Evolutionary conservation across 163 green algal genomes (phyloP), one percentile per base, ranked within the genome.

Genomic region (Volvox carteri): DNA sequence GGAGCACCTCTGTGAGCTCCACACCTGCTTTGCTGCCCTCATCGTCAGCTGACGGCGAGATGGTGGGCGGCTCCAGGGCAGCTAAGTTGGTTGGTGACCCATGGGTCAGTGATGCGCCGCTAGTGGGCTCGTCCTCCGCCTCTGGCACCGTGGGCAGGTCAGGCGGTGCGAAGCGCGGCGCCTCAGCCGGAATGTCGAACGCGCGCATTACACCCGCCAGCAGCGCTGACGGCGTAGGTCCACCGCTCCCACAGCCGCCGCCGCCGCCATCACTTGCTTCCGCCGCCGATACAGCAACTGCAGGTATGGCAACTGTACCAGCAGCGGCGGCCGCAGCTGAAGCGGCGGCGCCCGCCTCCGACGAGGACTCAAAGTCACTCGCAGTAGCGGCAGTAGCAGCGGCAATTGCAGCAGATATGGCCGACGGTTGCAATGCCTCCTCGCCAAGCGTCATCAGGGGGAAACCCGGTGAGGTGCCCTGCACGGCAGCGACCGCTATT

Each of bases 111-210:
- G 62, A 73, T 5, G 28, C 62, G 28, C 6, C 37, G 70, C 39
- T 78, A 39, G 39, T 58, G 1, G 65, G 39, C 70, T 78, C 70
- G 18, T 78, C 70, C 28, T 78, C 70, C 21, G 39, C 21, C 70
- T 78, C 70, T 41, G 25, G 79, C 9, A 87, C 79, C 0, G 79
- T 87, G 30, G 79, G 79, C 30, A 87, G 62, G 62, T 87, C 79
- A 0, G 79, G 62, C 18, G 56, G 42, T 37, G 39, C 79, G 62
- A 78, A 68, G 30, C 79, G 79, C 4, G 79, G 79, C 62, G 48
- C 11, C 60, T 87, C 79, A 33, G 79, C 44, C 0, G 44, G 62
- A 21, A 87, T 70, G 11, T 87, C 78, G 37, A 86, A 86, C 78
- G 54, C 77, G 1, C 77, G 77, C 77, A 85, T 85, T 16, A 85